Percentiles rank a stretch among this genome's conserved stretches.
phyloP scores from a whole-genome alignment of 306 rosid species.

The Quercus suber region DNA sequence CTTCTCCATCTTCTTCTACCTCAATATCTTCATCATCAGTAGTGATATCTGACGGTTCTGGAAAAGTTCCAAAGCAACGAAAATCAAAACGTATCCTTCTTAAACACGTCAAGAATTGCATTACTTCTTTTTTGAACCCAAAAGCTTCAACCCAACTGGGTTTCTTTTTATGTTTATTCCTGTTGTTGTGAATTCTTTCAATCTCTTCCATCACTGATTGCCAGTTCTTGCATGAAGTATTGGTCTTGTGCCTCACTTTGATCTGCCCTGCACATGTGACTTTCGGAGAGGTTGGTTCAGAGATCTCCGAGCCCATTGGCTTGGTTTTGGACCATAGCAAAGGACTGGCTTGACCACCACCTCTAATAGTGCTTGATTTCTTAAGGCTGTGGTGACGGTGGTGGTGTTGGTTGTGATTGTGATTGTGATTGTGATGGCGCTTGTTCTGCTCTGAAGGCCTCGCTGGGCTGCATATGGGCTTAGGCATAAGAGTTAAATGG shows the following conservation, averaged over 20 bases:
- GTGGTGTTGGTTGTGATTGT: too few relatives aligned
- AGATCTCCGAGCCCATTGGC: constrained; percentile 52
- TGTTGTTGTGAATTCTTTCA: constrained; percentile 67
- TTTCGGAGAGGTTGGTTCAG: constrained; percentile 93
- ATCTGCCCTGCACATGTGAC: constrained; percentile 95
- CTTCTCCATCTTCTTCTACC: constrained; percentile 29
- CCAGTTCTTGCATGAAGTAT: constrained; percentile 63
- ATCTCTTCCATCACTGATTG: constrained; percentile 95
- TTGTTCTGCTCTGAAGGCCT: constrained; percentile 51
- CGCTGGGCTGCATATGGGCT: constrained; percentile 85
- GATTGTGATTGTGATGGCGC: constrained; percentile 30
- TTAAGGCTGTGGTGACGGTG: too few relatives aligned
- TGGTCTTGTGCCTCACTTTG: constrained; percentile 60
- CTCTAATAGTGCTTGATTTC: not conserved
- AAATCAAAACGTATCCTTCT: constrained; percentile 63
- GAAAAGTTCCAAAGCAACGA: constrained; percentile 69
- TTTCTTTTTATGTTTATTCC: constrained; percentile 45
- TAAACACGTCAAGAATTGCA: constrained; percentile 80
- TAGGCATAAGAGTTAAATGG: constrained; percentile 66
- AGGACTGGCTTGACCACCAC: constrained; percentile 54
- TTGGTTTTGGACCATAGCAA: constrained; percentile 71
- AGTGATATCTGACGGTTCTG: constrained; percentile 37
- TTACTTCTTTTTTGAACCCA: constrained; percentile 79
- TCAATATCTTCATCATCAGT: constrained; percentile 44
- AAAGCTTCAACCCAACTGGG: constrained; percentile 56